Percentiles rank a stretch among this genome's conserved stretches.
Evolutionary conservation across 805 yeast genomes (phyloP).

Genomic region (Starmera amethionina): DNA sequence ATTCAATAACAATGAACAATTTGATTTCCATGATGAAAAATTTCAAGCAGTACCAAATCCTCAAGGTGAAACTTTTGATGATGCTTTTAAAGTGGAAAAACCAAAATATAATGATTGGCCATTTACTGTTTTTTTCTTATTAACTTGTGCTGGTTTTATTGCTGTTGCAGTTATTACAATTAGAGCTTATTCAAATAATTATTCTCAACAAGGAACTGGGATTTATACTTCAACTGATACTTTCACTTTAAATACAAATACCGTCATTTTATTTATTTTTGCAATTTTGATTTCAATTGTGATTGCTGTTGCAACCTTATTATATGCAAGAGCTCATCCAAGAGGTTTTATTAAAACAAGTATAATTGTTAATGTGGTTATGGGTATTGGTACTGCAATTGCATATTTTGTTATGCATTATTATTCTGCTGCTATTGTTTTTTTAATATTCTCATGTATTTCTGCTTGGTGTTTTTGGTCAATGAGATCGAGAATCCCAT

Average conservation of each 20-base stretch:
- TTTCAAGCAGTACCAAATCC: slow-evolving; percentile 26
- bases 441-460: slow-evolving; percentile 52
- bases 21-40: slow-evolving; percentile 14
- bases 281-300: slow-evolving; percentile 50
- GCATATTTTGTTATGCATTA: slow-evolving; percentile 58
- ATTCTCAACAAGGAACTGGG: slow-evolving; percentile 48
- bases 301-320: slow-evolving; percentile 44
- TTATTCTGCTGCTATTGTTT: slow-evolving; percentile 76
- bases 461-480: slow-evolving; percentile 68
- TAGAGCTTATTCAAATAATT: slow-evolving; percentile 48
- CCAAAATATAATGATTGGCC: slow-evolving; percentile 68
- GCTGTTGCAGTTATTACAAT: slow-evolving; percentile 63
- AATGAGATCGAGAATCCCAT: slow-evolving; percentile 61
- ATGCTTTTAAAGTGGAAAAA: slow-evolving; percentile 54
- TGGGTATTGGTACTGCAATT: slow-evolving; percentile 71
- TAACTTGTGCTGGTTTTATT: slow-evolving; percentile 52
- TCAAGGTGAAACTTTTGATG: slow-evolving; percentile 43
- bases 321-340: slow-evolving; percentile 57
- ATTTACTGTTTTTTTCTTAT: slow-evolving; percentile 43
- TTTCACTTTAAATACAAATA: slow-evolving; percentile 68
- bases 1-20: slow-evolving; percentile 3
- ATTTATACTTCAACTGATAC: slow-evolving; percentile 43
- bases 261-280: slow-evolving; percentile 61
- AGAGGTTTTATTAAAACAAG: slow-evolving; percentile 59
- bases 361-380: slow-evolving; percentile 51